Conservation (phyloP, 2,329 filamentous ascomycete genomes). For the Hirsutella minnesotensis region DNA sequence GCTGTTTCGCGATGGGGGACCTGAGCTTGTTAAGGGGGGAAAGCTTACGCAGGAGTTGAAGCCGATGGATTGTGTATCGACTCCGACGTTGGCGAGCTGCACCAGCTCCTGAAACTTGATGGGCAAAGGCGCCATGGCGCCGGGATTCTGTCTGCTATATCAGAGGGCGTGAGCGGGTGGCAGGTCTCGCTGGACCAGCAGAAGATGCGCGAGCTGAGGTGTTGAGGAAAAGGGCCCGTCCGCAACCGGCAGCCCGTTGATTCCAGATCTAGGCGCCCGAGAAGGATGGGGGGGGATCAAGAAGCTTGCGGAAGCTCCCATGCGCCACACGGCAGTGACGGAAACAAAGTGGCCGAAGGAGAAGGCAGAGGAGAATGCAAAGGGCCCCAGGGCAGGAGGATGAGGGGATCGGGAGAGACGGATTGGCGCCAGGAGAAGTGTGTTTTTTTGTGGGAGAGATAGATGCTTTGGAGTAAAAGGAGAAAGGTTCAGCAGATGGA, state of each 20-base stretch:
- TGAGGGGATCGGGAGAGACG: conserved; percentile 7
- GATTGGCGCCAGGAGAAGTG: conserved; percentile 9
- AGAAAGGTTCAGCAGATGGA: conserved; percentile 5
- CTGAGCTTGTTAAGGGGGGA: background rate
- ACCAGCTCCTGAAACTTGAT: conserved; percentile 91
- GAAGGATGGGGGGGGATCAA: conserved; percentile 9
- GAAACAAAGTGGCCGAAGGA: conserved; percentile 7
- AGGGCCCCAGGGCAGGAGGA: conserved; percentile 4
- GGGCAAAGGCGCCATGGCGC: conserved; percentile 57
- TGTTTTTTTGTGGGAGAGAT: conserved; percentile 10
- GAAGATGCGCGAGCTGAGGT: conserved; percentile 10
- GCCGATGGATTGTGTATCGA: conserved; percentile 47
- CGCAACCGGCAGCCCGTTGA: background rate
- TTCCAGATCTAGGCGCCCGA: background rate
- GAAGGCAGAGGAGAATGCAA: conserved; percentile 8
- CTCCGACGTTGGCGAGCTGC: conserved; percentile 44
- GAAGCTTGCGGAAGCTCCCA: conserved; percentile 22
- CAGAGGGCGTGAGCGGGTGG: conserved; percentile 10
- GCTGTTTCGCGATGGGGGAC: background rate
- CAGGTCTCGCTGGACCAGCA: background rate
- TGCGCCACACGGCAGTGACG: conserved; percentile 20
- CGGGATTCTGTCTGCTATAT: conserved; percentile 13
- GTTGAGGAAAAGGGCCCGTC: conserved; percentile 1
- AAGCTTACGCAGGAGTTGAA: conserved; percentile 72
- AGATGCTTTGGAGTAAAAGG: conserved; percentile 4